These are phyloP conservation scores for Rhynchospora pubera DNA, from an alignment of 176 grass and related monocot species.

Conservation along the genomic window DNA sequence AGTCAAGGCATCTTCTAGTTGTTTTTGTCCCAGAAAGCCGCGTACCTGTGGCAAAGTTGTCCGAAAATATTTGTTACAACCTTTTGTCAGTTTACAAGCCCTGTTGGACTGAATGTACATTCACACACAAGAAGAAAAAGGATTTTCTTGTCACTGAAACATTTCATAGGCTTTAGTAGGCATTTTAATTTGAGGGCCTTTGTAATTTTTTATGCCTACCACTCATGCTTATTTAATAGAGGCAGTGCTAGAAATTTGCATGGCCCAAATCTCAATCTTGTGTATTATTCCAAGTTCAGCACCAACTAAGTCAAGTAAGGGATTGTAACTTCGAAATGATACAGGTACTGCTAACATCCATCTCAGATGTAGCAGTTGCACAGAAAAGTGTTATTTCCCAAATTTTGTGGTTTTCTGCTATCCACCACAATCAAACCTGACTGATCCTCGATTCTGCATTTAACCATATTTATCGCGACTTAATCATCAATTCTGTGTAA, in stretches of 20 bases:
- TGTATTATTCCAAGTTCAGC: not conserved
- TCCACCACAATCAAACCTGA: not conserved
- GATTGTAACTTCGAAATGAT: not conserved
- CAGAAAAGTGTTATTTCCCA: not conserved
- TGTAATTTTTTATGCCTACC: not conserved
- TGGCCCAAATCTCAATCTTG: not conserved
- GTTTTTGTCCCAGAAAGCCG: slow-evolving; percentile 64
- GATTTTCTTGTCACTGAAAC: too few relatives aligned
- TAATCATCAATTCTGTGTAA: not conserved
- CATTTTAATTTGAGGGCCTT: not conserved
- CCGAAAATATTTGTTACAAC: not conserved
- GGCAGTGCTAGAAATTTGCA: not conserved
- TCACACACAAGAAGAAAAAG: not conserved
- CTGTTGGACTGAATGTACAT: not conserved
- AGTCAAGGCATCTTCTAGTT: slow-evolving; percentile 79
- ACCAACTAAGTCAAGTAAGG: not conserved
- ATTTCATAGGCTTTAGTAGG: not conserved
- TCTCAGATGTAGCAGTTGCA: not conserved
- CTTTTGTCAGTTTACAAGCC: not conserved
- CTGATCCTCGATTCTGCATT: not conserved
- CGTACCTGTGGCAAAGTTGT: slow-evolving; percentile 45
- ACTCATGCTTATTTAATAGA: not conserved
- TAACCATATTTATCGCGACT: not conserved
- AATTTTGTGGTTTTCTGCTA: not conserved
- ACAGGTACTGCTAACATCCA: not conserved